phyloP scores from a whole-genome alignment of 176 grass and related monocot genomes.

The Juncus inflexus region DNA sequence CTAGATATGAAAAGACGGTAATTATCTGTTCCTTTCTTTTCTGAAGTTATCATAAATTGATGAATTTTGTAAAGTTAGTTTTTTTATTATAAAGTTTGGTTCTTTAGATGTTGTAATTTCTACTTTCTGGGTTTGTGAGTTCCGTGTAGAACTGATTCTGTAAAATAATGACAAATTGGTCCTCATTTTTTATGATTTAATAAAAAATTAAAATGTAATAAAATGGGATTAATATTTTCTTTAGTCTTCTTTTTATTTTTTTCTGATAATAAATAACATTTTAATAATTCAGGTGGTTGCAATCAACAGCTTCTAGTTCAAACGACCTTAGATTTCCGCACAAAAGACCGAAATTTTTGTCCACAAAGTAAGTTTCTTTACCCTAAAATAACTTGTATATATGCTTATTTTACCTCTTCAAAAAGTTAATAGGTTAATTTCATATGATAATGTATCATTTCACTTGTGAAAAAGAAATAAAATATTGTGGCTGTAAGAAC shows the following conservation, averaged over 20 bases:
- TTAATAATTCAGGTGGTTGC: conserved; percentile 28
- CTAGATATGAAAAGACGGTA: conserved; percentile 21
- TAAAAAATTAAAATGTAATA: no score
- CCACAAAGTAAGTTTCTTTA: conserved; percentile 23
- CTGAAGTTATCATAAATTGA: neutral
- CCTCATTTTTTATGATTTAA: no score
- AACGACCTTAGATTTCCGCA: neutral
- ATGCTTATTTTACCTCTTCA: conserved; percentile 11
- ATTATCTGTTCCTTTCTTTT: neutral
- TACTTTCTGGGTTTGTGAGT: no score
- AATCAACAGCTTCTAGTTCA: neutral
- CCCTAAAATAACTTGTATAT: neutral
- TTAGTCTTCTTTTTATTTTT: neutral
- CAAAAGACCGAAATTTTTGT: conserved; percentile 22
- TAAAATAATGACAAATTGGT: no score
- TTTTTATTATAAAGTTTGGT: neutral
- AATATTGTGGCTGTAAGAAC: neutral
- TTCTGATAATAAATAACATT: neutral
- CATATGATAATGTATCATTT: conserved; percentile 8
- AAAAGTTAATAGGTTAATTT: neutral
- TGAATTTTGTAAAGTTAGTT: no score
- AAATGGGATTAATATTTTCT: neutral
- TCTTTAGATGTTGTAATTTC: no score
- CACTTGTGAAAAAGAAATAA: neutral
- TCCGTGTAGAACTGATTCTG: no score